A percentile compares a stretch with the other conserved stretches of the same genome.
Conservation (phyloP, 2,329 filamentous ascomycete genomes). For the Ceratocystis smalleyi region DNA sequence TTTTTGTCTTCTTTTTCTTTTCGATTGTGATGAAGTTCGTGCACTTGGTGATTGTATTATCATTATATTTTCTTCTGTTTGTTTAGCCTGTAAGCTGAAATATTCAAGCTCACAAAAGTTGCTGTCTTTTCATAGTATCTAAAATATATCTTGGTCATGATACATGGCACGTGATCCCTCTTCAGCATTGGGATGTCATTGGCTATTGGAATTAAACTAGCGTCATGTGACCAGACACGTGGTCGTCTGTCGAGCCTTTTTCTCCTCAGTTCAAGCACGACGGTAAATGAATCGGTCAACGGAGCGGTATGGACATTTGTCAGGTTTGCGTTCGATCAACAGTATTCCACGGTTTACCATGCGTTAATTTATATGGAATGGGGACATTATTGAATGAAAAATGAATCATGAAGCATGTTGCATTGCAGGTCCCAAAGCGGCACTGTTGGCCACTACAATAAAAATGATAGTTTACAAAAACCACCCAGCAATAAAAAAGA, state of each 20-base stretch:
- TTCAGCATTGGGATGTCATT: neutral
- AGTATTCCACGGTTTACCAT: neutral
- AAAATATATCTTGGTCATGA: neutral
- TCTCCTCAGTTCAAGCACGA: no score
- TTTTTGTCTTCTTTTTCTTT: neutral
- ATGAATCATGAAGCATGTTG: constrained; percentile 15
- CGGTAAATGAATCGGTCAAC: no score
- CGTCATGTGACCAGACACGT: neutral
- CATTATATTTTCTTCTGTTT: neutral
- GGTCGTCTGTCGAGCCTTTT: neutral
- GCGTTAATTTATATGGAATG: neutral
- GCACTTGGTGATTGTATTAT: neutral
- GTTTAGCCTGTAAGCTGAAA: neutral
- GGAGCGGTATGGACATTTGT: neutral
- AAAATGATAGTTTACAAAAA: constrained; percentile 18
- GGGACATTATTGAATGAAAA: neutral
- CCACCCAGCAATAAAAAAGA: constrained; percentile 16
- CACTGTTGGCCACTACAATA: constrained; percentile 14
- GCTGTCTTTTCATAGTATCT: neutral
- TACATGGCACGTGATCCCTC: neutral
- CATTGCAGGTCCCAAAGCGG: constrained; percentile 13
- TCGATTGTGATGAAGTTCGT: neutral
- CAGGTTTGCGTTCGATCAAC: neutral
- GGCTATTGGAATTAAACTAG: no score
- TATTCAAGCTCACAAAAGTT: neutral